A percentile compares a stretch with the other conserved stretches of the same genome.
phyloP scores from a whole-genome alignment of 2,329 filamentous ascomycete genomes.

The Neocucurbitaria cava region DNA sequence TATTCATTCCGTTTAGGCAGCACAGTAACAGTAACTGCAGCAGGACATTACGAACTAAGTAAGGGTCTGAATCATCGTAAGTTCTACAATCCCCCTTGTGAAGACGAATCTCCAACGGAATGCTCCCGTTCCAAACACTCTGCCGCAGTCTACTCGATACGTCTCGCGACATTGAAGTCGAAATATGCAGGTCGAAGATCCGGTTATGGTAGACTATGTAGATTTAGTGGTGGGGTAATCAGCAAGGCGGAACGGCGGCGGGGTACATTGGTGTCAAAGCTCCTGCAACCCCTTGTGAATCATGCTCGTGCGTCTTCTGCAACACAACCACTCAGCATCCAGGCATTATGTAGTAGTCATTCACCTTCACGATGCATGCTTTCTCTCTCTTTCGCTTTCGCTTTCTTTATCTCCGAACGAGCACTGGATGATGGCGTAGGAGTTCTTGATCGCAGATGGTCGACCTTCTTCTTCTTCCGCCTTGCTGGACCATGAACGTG shows the following conservation, averaged over 20 bases:
- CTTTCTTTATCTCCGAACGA: background rate
- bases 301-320: conserved; percentile 24
- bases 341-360: background rate
- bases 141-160: conserved; percentile 52
- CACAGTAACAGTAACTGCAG: conserved; percentile 1
- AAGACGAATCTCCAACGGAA: conserved; percentile 67
- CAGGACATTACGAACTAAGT: conserved; percentile 56
- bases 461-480: conserved; percentile 18
- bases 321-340: conserved; percentile 24
- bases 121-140: conserved; percentile 64
- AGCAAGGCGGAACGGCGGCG: conserved; percentile 8
- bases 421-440: background rate
- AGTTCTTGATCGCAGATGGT: conserved; percentile 17
- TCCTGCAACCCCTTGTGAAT: conserved; percentile 2
- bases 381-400: conserved; percentile 11
- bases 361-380: background rate
- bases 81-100: conserved; percentile 66
- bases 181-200: conserved; percentile 11
- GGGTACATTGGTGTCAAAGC: background rate
- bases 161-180: conserved; percentile 35
- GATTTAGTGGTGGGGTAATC: conserved; percentile 18
- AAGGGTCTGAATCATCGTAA: conserved; percentile 66
- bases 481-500: conserved; percentile 37
- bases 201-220: conserved; percentile 20
- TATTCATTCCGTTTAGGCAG: conserved; percentile 3